These are phyloP conservation scores for Eimeria zaria DNA, from an alignment of 169 alveolate genomes.

Conservation along the genomic window DNA sequence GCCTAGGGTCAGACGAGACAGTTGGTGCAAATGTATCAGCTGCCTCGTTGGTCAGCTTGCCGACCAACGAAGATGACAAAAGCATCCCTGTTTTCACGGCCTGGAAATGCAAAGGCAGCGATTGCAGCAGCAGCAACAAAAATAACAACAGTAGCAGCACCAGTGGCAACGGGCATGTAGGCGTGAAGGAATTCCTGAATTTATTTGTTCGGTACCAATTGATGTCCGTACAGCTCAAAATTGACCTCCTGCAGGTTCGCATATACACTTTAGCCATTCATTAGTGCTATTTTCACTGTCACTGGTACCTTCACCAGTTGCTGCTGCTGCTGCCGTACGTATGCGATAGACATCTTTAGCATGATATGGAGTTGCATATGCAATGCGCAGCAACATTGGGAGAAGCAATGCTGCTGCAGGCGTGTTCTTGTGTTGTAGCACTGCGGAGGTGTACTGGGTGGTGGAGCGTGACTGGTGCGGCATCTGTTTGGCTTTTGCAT, in stretches of 20 bases:
- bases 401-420: not conserved
- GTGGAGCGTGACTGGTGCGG: not conserved
- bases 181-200: conserved; percentile 42
- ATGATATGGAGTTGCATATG: not conserved
- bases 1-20: not conserved
- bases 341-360: not conserved
- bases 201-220: conserved; percentile 31
- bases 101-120: conserved; percentile 41
- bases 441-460: not conserved
- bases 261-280: not conserved
- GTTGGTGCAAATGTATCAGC: not conserved
- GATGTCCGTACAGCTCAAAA: conserved; percentile 48
- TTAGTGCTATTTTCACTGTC: not conserved
- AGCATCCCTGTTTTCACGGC: conserved; percentile 27
- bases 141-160: not conserved
- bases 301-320: not conserved
- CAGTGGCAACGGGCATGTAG: conserved; percentile 25
- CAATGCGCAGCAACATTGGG: not conserved
- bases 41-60: conserved; percentile 35
- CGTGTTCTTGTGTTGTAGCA: not conserved
- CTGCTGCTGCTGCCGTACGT: not conserved
- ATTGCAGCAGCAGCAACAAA: not conserved
- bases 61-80: not conserved
- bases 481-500: not conserved
- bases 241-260: conserved; percentile 59